These are phyloP conservation scores for Lachnellula suecica DNA, from an alignment of 2,329 filamentous ascomycete species.

Conservation along the genomic window DNA sequence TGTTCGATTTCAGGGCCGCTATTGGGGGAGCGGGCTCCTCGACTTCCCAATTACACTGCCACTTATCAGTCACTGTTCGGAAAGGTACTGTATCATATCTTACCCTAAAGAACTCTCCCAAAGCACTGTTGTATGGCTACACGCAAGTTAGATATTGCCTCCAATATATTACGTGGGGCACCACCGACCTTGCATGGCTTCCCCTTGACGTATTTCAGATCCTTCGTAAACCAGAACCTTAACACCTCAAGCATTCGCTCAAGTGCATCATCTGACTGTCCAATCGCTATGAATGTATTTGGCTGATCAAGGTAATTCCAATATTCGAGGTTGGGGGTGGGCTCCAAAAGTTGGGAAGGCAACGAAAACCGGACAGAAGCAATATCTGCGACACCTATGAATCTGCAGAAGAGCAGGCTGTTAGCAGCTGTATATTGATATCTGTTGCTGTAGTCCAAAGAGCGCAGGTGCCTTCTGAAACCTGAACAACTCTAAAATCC, in stretches of 20 bases:
- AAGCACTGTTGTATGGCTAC: constrained; percentile 86
- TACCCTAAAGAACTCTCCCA: constrained; percentile 96
- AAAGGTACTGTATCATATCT: constrained; percentile 28
- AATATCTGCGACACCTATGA: constrained; percentile 94
- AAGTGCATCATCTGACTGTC: constrained; percentile 85
- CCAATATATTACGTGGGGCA: background rate
- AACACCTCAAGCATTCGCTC: constrained; percentile 94
- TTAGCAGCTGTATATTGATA: constrained; percentile 1
- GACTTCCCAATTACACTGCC: constrained; percentile 91
- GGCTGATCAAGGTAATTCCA: constrained; percentile 98
- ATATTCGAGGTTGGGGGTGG: constrained; percentile 95
- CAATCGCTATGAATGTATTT: constrained; percentile 80
- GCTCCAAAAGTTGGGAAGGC: constrained; percentile 91
- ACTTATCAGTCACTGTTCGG: background rate
- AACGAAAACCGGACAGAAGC: constrained; percentile 94
- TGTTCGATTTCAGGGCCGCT: constrained; percentile 17
- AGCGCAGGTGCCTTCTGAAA: background rate
- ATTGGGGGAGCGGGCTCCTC: constrained; percentile 74
- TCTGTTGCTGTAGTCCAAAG: constrained; percentile 12
- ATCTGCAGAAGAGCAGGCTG: constrained; percentile 51
- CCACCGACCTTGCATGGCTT: constrained; percentile 76
- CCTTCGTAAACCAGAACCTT: constrained; percentile 98
- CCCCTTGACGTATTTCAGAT: constrained; percentile 97
- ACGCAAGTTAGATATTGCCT: background rate
- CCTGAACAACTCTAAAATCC: background rate